These are phyloP conservation scores for Ceriops decandra DNA, from an alignment of 345 rosid species.

Conservation along the genomic window DNA sequence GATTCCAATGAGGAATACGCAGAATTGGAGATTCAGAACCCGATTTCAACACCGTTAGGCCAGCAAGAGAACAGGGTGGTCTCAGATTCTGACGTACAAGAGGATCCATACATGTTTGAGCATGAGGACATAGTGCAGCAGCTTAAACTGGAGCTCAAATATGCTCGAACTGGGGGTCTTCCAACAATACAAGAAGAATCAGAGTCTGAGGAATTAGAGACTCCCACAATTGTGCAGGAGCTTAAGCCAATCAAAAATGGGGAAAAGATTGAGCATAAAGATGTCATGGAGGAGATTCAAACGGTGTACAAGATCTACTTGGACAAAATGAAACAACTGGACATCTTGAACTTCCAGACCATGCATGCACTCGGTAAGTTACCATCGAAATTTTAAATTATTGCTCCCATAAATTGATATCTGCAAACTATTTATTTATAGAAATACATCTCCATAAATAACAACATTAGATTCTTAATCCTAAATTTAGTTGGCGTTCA, in stretches of 20 bases:
- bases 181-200: slow-evolving; percentile 79
- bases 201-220: slow-evolving; percentile 30
- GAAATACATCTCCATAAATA: too few species aligned
- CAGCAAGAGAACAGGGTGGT: slow-evolving; percentile 3
- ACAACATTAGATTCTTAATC: too few species aligned
- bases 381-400: too few species aligned
- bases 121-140: slow-evolving; percentile 56
- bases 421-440: too few species aligned
- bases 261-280: slow-evolving; percentile 44
- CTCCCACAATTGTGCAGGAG: slow-evolving; percentile 32
- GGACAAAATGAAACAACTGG: slow-evolving; percentile 67
- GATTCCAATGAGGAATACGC: slow-evolving; percentile 48
- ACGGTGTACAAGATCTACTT: slow-evolving; percentile 65
- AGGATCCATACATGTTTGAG: slow-evolving; percentile 41
- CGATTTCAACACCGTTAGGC: slow-evolving; percentile 19
- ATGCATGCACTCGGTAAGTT: slow-evolving; percentile 67
- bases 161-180: slow-evolving; percentile 68
- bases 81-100: slow-evolving; percentile 25
- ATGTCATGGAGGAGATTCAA: slow-evolving; percentile 47
- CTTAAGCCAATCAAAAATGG: slow-evolving; percentile 55
- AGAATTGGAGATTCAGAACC: slow-evolving; percentile 36
- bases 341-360: slow-evolving; percentile 62
- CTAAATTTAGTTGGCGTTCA: too few species aligned
- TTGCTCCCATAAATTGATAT: too few species aligned
- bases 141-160: slow-evolving; percentile 54